Evolutionary conservation across 768 basidiomycete genomes (phyloP).

Genomic region (Russula earlei): DNA sequence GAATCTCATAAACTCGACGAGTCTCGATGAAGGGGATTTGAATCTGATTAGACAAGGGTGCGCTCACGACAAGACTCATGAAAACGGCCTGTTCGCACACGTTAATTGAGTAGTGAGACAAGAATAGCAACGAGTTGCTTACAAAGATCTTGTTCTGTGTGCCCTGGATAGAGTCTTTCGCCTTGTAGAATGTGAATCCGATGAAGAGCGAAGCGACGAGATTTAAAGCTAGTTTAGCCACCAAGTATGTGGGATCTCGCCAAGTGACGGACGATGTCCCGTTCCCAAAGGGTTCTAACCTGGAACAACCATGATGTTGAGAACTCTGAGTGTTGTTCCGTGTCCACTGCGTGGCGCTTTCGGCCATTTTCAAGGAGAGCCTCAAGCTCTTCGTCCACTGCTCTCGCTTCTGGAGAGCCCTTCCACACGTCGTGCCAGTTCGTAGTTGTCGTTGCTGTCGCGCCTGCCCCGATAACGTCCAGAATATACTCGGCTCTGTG

Average conservation of each 20-base stretch:
- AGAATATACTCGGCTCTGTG: conserved; percentile 41
- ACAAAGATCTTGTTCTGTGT: conserved; percentile 38
- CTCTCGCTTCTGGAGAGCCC: conserved; percentile 32
- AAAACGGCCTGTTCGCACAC: conserved; percentile 25
- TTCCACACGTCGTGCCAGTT: conserved; percentile 48
- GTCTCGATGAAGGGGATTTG: conserved; percentile 34
- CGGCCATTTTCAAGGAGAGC: conserved; percentile 33
- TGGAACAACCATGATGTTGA: conserved; percentile 35
- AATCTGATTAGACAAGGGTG: conserved; percentile 33
- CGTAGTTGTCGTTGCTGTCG: conserved; percentile 32
- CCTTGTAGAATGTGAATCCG: conserved; percentile 36
- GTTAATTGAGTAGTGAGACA: not conserved
- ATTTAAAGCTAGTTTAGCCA: conserved; percentile 33
- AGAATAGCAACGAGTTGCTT: conserved; percentile 1
- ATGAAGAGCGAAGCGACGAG: conserved; percentile 29
- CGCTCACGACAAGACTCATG: conserved; percentile 28
- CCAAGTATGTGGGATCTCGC: conserved; percentile 34
- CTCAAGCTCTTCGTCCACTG: conserved; percentile 35
- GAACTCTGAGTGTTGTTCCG: conserved; percentile 25
- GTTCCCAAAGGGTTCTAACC: conserved; percentile 24
- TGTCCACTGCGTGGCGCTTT: conserved; percentile 23
- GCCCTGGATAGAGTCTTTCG: conserved; percentile 31
- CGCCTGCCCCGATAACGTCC: conserved; percentile 48
- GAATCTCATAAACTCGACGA: conserved; percentile 32
- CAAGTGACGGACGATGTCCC: conserved; percentile 29